Conservation (phyloP, 768 basidiomycete species). For the Boletales sp. region DNA sequence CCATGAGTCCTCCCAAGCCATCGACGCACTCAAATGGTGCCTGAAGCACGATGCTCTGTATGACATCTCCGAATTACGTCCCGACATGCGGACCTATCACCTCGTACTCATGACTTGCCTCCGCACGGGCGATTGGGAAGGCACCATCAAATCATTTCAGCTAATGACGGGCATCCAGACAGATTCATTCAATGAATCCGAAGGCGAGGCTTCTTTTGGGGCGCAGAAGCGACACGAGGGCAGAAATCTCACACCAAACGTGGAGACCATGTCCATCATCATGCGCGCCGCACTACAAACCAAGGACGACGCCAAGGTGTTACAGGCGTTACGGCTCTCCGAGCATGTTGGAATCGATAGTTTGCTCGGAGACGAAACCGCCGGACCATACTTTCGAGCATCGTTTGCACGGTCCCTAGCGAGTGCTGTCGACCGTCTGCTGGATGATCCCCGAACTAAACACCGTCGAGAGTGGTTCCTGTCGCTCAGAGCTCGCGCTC, state of each 20-base stretch:
- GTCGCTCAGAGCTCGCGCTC: conserved; percentile 18
- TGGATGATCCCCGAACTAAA: conserved; percentile 16
- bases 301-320: conserved; percentile 46
- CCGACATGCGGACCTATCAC: conserved; percentile 45
- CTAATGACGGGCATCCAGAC: conserved; percentile 67
- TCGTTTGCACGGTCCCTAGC: conserved; percentile 48
- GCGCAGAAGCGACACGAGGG: conserved; percentile 42
- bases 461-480: conserved; percentile 17
- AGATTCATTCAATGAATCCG: conserved; percentile 41
- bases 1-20: conserved; percentile 42
- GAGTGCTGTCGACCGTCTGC: conserved; percentile 37
- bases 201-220: conserved; percentile 37
- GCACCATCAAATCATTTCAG: conserved; percentile 55
- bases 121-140: conserved; percentile 60
- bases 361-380: conserved; percentile 27
- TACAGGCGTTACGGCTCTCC: conserved; percentile 60
- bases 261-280: conserved; percentile 54
- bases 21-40: conserved; percentile 69
- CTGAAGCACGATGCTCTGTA: conserved; percentile 48
- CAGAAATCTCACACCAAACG: conserved; percentile 44
- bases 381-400: conserved; percentile 37
- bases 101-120: conserved; percentile 64
- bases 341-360: conserved; percentile 41
- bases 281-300: conserved; percentile 56
- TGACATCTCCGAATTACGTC: conserved; percentile 40